Percentiles rank a stretch among this genome's conserved stretches.
Evolutionary conservation across 2,329 filamentous ascomycete genomes (phyloP).

Genomic region (Tolypocladium tropicale): DNA sequence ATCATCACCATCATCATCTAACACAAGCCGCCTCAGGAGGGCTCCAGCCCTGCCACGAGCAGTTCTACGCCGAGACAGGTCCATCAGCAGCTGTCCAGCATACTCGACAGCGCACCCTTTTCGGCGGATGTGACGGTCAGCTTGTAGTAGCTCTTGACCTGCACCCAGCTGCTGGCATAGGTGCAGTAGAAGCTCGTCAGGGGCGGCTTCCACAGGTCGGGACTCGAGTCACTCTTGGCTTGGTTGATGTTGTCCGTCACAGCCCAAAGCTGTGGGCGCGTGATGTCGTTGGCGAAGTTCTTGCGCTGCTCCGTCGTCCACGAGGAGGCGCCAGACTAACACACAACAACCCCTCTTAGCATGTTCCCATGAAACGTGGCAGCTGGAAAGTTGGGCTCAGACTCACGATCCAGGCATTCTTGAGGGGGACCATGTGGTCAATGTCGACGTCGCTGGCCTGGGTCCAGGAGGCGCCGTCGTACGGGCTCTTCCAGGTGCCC

Average conservation of each 20-base stretch:
- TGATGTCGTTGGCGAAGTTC: conserved; percentile 67
- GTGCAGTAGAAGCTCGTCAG: conserved; percentile 62
- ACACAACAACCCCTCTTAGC: background rate
- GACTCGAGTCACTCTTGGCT: conserved; percentile 60
- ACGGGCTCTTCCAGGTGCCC: conserved; percentile 62
- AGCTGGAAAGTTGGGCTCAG: background rate
- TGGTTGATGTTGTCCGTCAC: conserved; percentile 72
- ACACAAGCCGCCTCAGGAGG: too few species aligned
- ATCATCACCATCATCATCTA: background rate
- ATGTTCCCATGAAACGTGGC: background rate
- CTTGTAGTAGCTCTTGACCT: conserved; percentile 64
- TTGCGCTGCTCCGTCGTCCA: conserved; percentile 63
- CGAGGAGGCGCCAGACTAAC: conserved; percentile 54
- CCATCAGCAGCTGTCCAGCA: conserved; percentile 20
- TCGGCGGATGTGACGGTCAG: conserved; percentile 62
- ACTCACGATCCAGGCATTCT: conserved; percentile 66
- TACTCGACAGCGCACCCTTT: conserved; percentile 52
- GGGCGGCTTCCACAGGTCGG: conserved; percentile 68
- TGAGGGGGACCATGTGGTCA: conserved; percentile 73
- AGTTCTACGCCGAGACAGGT: too few species aligned
- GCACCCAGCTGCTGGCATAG: conserved; percentile 67
- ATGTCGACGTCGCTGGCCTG: conserved; percentile 64
- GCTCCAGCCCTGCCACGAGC: too few species aligned
- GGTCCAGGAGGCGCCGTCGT: conserved; percentile 64
- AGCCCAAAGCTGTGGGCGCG: conserved; percentile 65